Evolutionary conservation across 208 protist genomes (phyloP), one percentile per base, ranked within the genome.

Genomic region (Leishmania lainsoni): DNA sequence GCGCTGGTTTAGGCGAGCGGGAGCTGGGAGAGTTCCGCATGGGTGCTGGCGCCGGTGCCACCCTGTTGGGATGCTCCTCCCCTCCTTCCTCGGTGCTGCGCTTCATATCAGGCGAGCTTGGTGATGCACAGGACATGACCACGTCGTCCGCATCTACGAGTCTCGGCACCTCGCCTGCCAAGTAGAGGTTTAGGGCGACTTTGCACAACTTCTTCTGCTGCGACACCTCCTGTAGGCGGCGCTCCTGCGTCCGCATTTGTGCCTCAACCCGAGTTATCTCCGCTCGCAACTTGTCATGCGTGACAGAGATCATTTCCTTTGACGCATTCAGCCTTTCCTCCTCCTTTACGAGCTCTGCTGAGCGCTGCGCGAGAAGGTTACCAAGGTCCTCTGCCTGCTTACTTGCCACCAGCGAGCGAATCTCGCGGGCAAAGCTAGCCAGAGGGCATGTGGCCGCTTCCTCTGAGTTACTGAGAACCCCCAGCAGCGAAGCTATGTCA

Each of bases 151-250:
- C 86, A 45, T 83, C 81, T 65, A 87, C 79, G 29, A 88, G 78
- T 42, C 84, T 84, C 12, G 92, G 91, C 48, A 95, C 87, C 42
- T 91, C 88, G 0, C 90, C 92, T 17, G 89, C 81, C 14, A 95
- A 86, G 26, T 95, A 81, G 49, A 93, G 83, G 75, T 95, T 96
- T 61, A 98, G 86, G 14, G 91, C 93, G 6, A 90, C 78, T 70
- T 90, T 95, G 82, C 92, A 97, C 56, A 97, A 78, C 39, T 87
- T 87, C 76, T 95, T 94, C 79, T 95, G 91, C 74, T 96, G 86
- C 71, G 81, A 75, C 22, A 95, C 87, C 54, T 93, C 89, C 56
- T 86, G 51, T 68, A 91, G 73, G 35, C 90, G 90, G 10, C 83
- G 77, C 83, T 93, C 88, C 59, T 93, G 88, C 39, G 90, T 83